Base-by-base conservation (phyloP, 1,284 basidiomycete species). In the Sutorius eximius region DNA sequence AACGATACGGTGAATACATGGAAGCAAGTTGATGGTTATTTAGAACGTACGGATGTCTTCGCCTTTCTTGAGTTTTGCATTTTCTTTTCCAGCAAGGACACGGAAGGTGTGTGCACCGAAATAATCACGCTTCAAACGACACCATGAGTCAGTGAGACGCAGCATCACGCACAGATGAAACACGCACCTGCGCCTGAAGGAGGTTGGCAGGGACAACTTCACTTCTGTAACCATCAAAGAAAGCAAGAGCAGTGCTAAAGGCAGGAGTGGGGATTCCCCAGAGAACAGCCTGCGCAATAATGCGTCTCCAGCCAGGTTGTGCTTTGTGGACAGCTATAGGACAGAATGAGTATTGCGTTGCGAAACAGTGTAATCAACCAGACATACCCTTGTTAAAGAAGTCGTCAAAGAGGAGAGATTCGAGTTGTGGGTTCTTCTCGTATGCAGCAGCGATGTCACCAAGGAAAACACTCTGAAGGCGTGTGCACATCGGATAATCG, bases 221-320 rank as follows among this genome's bases (percentile, higher is more conserved):
- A 62, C 87, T 90, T 70, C 89, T 79, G 83, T 98, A 99, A 49
- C 97, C 97, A 75, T 99, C 97, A 73, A 97, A 98, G 90, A 99
- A 99, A 61, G 96, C 93, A 49, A 99, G 83, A 49, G 96, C 95
- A 53, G 95, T 96, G 78, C 92, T 94, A 82, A 94, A 93, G 33
- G 94, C 95, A 37, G 96, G 95, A 47, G 93, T 91, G 61, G 96
- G 93, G 72, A 98, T 95, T 73, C 97, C 96, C 93, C 95, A 98
- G 59, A 98, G 91, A 59, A 93, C 88, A 59, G 93, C 92, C 78
- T 99, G 96, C 51, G 97, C 96, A 65, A 95, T 84, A 61, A 99
- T 90, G 65, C 97, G 94, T 73, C 97, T 87, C 97, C 97, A 99
- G 62, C 97, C 97, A 60, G 93, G 90, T 77, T 99, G 95, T 45